A percentile compares a stretch with the other conserved stretches of the same genome.
Conservation (phyloP, 441 rosid genomes). For the Jatropha podagrica region DNA sequence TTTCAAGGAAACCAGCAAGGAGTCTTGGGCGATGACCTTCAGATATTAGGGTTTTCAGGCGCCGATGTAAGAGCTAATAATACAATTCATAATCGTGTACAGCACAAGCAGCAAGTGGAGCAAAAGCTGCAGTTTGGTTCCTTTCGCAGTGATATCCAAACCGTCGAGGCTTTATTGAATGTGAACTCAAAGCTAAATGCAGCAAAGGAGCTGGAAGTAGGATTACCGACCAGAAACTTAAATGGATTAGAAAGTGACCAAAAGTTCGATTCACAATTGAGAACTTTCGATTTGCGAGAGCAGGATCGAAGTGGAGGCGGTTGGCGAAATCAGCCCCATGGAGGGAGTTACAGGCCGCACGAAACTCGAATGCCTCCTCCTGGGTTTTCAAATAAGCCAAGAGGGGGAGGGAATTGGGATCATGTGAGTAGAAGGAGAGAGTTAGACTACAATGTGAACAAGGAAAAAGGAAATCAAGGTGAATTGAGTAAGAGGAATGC, state of each 20-base stretch:
- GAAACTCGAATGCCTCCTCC: conserved; percentile 46
- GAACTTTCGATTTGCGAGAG: conserved; percentile 38
- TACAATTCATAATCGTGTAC: conserved; percentile 38
- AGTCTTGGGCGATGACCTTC: conserved; percentile 40
- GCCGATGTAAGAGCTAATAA: conserved; percentile 26
- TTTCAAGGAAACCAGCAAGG: conserved; percentile 35
- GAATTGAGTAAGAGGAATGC: conserved; percentile 29
- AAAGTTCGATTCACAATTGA: conserved; percentile 29
- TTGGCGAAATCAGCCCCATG: conserved; percentile 43
- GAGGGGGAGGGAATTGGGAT: conserved; percentile 41
- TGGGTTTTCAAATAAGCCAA: conserved; percentile 50
- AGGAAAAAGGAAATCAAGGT: conserved; percentile 28
- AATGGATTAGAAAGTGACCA: conserved; percentile 38
- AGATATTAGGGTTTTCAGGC: conserved; percentile 48
- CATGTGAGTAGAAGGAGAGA: conserved; percentile 32
- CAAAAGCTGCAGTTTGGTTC: conserved; percentile 64
- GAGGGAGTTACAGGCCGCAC: conserved; percentile 33
- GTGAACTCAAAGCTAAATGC: conserved; percentile 32
- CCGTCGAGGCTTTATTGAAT: conserved; percentile 31
- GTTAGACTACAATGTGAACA: conserved; percentile 31
- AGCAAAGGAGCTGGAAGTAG: conserved; percentile 32
- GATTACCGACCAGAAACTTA: conserved; percentile 22
- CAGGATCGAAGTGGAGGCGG: conserved; percentile 33
- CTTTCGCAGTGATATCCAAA: conserved; percentile 45
- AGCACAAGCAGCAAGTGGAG: conserved; percentile 39